Conservation (phyloP, 2,329 filamentous ascomycete species). For the Mollisiaceae sp. region DNA sequence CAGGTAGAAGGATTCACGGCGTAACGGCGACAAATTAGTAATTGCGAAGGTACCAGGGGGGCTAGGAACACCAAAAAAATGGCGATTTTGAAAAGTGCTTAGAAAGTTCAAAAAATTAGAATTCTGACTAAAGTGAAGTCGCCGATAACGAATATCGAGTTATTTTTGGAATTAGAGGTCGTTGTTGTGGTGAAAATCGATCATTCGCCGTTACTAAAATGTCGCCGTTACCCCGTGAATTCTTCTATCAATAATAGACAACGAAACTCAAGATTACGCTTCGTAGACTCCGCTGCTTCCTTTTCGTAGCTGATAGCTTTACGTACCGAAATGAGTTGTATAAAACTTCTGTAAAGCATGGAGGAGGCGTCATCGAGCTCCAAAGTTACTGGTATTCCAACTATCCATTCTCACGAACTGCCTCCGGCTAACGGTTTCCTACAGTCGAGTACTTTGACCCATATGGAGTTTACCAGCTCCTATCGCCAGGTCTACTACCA, state of each 20-base stretch:
- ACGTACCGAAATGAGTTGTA: not conserved
- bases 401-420: not conserved
- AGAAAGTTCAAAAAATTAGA: too few species aligned
- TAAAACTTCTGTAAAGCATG: constrained; percentile 47
- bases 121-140: too few species aligned
- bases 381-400: constrained; percentile 73
- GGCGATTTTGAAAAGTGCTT: too few species aligned
- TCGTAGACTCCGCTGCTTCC: not conserved
- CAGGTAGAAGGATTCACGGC: too few species aligned
- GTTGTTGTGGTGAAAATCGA: too few species aligned
- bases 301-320: not conserved
- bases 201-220: too few species aligned
- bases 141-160: too few species aligned
- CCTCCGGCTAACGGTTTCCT: constrained; percentile 22
- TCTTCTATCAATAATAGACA: not conserved
- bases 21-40: too few species aligned
- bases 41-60: too few species aligned
- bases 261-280: not conserved
- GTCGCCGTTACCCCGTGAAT: too few species aligned
- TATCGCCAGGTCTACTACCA: constrained; percentile 77
- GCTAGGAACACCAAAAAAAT: too few species aligned
- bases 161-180: too few species aligned
- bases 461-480: constrained; percentile 81
- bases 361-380: constrained; percentile 73
- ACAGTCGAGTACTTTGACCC: constrained; percentile 96